Evolutionary conservation across 768 basidiomycete genomes (phyloP).

Genomic region (Tylopilus felleus): DNA sequence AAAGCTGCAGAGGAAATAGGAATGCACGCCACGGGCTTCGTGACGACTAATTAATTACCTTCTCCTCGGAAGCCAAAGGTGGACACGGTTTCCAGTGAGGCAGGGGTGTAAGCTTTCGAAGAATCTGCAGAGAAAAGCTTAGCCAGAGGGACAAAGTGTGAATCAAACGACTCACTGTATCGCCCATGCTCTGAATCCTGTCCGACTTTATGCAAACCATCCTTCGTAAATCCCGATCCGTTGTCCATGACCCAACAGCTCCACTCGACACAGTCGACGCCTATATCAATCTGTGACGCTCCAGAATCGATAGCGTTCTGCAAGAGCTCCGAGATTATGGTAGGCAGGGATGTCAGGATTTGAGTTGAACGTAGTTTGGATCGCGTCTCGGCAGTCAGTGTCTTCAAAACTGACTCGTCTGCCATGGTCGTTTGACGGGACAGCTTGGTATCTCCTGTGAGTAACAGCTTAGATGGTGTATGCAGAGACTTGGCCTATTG

Average conservation of each 20-base stretch:
- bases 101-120: constrained; percentile 62
- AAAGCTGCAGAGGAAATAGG: constrained; percentile 50
- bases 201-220: constrained; percentile 54
- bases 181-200: constrained; percentile 50
- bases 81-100: constrained; percentile 47
- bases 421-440: constrained; percentile 12
- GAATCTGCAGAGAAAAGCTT: constrained; percentile 45
- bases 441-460: background rate
- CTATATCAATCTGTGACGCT: constrained; percentile 64
- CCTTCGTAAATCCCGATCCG: constrained; percentile 69
- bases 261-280: constrained; percentile 76
- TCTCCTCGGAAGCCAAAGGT: constrained; percentile 94
- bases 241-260: constrained; percentile 83
- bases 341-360: constrained; percentile 77
- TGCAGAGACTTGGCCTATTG: background rate
- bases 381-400: constrained; percentile 60
- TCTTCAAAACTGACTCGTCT: constrained; percentile 22
- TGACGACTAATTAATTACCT: constrained; percentile 47
- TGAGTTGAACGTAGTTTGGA: constrained; percentile 76
- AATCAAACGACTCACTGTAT: constrained; percentile 55
- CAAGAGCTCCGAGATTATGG: constrained; percentile 79
- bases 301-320: constrained; percentile 89
- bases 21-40: constrained; percentile 5
- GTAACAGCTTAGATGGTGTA: background rate
- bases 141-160: background rate